Evolutionary conservation across 2,329 filamentous ascomycete genomes (phyloP), one percentile per base, ranked within the genome.

Genomic region (Paecilomyces sp.): DNA sequence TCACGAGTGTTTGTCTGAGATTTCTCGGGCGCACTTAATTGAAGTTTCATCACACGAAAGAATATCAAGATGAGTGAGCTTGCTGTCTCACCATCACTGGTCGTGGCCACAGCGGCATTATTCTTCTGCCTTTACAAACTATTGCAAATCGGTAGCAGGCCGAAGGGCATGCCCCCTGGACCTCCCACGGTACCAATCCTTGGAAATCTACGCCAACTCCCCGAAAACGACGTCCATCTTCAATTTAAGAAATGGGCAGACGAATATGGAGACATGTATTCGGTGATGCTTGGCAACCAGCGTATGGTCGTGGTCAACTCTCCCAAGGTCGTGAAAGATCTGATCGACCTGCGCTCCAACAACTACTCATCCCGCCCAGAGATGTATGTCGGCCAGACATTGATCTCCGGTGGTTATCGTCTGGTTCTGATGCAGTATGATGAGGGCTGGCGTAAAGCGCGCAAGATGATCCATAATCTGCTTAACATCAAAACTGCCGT

Each of bases 381-480:
- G 28, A 60, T 60, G 59, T 60, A 60, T 36, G 57, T 60, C n/a
- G 56, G 59, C 18, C 59, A 60, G 34, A 58, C 33, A 12, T 15
- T 65, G 7, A 60, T 59, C 9, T 64, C 62, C 28, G 65, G 64
- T 13, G 61, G 58, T n/a, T 55, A 63, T 34, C 60, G 65, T 25
- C 22, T 66, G 30, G 41, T 66, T 6, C 18, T 66, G 28, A 65
- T 64, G 65, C 54, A 60, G 58, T 67, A 66, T 52, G 64, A 61
- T 18, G 64, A 65, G 30, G 56, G 60, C n/a, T 65, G 65, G 65
- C 60, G 65, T 3, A 60, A 58, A 55, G 58, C 64, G 31, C 64
- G 64, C 6, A 61, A 60, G 15, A 61, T 67, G 57, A 65, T 67
- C 51, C 65, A 67, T 54, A 55, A 59, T n/a, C 60, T 67, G 53